Conservation (phyloP, 2,329 filamentous ascomycete genomes). For the Thielaviopsis euricoi region DNA sequence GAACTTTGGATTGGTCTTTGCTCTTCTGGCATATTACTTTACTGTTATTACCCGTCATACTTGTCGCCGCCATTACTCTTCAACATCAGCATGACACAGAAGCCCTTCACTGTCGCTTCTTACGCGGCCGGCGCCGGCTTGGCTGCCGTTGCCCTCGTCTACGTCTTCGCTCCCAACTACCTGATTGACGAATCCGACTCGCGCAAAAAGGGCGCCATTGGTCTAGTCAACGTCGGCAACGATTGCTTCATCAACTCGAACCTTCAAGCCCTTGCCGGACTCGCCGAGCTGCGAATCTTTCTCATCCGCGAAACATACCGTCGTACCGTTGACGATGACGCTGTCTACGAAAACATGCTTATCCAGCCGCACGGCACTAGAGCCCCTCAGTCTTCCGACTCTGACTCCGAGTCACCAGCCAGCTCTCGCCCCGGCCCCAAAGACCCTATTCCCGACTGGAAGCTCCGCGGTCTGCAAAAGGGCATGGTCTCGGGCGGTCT, state of each 20-base stretch:
- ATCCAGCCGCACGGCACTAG: conserved; percentile 24
- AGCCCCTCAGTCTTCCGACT: no score
- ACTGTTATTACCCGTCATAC: no score
- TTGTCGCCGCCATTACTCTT: no score
- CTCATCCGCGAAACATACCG: conserved; percentile 83
- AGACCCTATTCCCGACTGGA: conserved; percentile 34
- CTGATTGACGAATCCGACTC: conserved; percentile 61
- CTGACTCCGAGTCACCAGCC: conserved; percentile 9
- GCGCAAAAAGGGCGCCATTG: conserved; percentile 76
- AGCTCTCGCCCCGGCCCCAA: not conserved
- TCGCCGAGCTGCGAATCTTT: conserved; percentile 79
- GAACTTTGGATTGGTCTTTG: no score
- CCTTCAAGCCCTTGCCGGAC: conserved; percentile 77
- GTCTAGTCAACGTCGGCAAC: conserved; percentile 79
- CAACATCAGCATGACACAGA: conserved; percentile 21
- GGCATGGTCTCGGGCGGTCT: conserved; percentile 73
- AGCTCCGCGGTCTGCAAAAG: conserved; percentile 52
- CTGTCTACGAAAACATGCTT: conserved; percentile 50
- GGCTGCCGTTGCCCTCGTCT: conserved; percentile 85
- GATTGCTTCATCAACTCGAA: conserved; percentile 96
- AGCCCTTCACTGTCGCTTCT: conserved; percentile 37
- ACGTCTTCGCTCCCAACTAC: conserved; percentile 95
- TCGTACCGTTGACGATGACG: conserved; percentile 59
- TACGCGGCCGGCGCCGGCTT: conserved; percentile 94
- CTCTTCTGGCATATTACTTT: no score